A percentile compares a stretch with the other conserved stretches of the same genome.
phyloP scores from a whole-genome alignment of 352 stramenopile species.

The Globisporangium paddicum region DNA sequence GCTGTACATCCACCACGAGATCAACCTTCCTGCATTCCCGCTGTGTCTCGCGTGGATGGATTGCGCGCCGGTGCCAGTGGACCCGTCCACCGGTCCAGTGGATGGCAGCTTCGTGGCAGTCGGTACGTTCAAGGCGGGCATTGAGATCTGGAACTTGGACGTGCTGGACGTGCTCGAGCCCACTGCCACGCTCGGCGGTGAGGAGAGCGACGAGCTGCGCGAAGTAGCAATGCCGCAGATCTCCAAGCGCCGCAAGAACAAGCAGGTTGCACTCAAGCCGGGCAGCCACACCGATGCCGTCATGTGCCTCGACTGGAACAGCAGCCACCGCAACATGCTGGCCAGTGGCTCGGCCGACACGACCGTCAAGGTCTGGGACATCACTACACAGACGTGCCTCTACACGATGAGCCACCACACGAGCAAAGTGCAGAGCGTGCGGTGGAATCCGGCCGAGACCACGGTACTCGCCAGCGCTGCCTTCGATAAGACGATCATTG shows the following conservation, averaged over 20 bases:
- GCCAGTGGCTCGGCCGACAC: conserved; percentile 96
- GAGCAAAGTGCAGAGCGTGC: conserved; percentile 97
- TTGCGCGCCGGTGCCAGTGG: conserved; percentile 63
- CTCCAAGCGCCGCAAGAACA: conserved; percentile 68
- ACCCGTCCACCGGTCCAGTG: conserved; percentile 56
- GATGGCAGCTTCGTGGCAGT: conserved; percentile 97
- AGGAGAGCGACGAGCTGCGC: conserved; percentile 78
- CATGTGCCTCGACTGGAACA: conserved; percentile 98
- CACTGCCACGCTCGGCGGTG: conserved; percentile 91
- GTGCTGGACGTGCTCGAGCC: conserved; percentile 98
- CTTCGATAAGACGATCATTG: conserved; percentile 93
- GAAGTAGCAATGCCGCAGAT: conserved; percentile 77
- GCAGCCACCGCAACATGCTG: conserved; percentile 94
- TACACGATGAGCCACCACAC: conserved; percentile 97
- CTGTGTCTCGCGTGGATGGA: conserved; percentile 97
- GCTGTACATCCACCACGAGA: conserved; percentile 99
- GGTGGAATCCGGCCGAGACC: conserved; percentile 96
- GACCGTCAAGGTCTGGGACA: conserved; percentile 97
- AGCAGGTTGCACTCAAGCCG: conserved; percentile 68
- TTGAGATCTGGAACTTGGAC: conserved; percentile 99
- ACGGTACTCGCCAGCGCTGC: conserved; percentile 94
- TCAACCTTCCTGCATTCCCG: conserved; percentile 98
- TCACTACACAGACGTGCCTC: conserved; percentile 90
- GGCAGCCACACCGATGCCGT: conserved; percentile 98
- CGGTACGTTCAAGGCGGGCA: conserved; percentile 98